These are phyloP conservation scores for Penicillium arizonense DNA, from an alignment of 495 filamentous ascomycete species.

Conservation along the genomic window DNA sequence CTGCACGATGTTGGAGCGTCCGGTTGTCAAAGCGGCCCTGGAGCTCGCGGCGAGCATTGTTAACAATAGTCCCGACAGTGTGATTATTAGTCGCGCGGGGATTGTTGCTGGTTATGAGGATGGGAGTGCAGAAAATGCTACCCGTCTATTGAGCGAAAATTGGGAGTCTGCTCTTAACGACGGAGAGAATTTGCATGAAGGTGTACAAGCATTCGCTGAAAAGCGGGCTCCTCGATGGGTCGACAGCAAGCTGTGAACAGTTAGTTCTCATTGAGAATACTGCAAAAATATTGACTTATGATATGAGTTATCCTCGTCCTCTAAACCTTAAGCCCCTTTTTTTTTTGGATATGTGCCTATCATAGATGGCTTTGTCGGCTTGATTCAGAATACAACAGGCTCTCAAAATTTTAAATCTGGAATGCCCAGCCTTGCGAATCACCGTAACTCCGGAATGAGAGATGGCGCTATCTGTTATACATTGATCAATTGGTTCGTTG, in stretches of 20 bases:
- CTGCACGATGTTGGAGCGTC: slow-evolving; percentile 9
- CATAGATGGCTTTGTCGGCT: too few species aligned
- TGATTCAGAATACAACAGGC: too few species aligned
- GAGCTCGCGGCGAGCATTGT: slow-evolving; percentile 32
- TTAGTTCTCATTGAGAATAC: not conserved
- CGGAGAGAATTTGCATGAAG: slow-evolving; percentile 71
- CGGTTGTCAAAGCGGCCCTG: slow-evolving; percentile 44
- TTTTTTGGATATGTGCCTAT: too few species aligned
- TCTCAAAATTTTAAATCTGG: too few species aligned
- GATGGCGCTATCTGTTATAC: too few species aligned
- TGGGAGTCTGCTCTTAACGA: slow-evolving; percentile 53
- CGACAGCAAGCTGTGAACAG: slow-evolving; percentile 61
- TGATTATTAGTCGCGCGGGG: slow-evolving; percentile 61
- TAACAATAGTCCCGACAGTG: slow-evolving; percentile 61
- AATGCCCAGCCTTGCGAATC: too few species aligned
- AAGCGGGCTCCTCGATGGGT: slow-evolving; percentile 67
- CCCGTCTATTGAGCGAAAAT: slow-evolving; percentile 12
- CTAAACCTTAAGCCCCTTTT: too few species aligned
- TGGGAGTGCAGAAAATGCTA: slow-evolving; percentile 56
- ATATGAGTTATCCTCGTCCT: too few species aligned
- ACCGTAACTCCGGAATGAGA: too few species aligned
- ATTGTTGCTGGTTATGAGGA: slow-evolving; percentile 62
- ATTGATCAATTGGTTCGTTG: too few species aligned
- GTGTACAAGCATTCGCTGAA: slow-evolving; percentile 70
- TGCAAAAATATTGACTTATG: not conserved